Evolutionary conservation across 2,329 filamentous ascomycete species (phyloP).

Genomic region (Pseudocercospora musae): DNA sequence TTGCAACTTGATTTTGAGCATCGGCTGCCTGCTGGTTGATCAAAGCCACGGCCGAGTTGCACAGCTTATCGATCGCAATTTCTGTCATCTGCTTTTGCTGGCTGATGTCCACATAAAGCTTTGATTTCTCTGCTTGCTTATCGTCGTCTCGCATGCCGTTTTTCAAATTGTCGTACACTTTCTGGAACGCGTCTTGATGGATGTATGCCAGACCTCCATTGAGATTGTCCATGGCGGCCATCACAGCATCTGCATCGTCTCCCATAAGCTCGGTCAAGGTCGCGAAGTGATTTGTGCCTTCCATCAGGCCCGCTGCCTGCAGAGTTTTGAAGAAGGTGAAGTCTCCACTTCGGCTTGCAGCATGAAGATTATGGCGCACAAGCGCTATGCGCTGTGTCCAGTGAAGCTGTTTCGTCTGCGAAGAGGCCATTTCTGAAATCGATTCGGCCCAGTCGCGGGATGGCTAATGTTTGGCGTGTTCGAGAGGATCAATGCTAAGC

Average conservation of each 20-base stretch:
- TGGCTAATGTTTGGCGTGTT: background rate
- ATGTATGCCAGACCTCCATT: constrained; percentile 46
- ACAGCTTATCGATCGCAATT: constrained; percentile 47
- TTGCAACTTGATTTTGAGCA: constrained; percentile 42
- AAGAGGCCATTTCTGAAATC: constrained; percentile 21
- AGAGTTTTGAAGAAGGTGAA: constrained; percentile 49
- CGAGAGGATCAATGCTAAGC: background rate
- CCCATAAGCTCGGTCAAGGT: constrained; percentile 40
- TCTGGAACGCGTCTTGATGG: constrained; percentile 47
- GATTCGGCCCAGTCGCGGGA: background rate
- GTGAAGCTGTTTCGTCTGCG: constrained; percentile 38
- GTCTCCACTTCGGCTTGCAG: constrained; percentile 43
- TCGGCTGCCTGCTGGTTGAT: constrained; percentile 42
- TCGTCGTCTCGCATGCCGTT: constrained; percentile 34
- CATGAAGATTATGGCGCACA: constrained; percentile 45
- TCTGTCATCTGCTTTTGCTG: constrained; percentile 47
- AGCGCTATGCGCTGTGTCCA: constrained; percentile 48
- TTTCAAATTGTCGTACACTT: constrained; percentile 44
- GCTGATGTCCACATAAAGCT: constrained; percentile 43
- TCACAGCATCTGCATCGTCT: constrained; percentile 42
- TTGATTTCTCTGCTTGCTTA: constrained; percentile 31
- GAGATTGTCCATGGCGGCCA: constrained; percentile 46
- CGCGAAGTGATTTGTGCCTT: constrained; percentile 47
- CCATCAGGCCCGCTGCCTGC: constrained; percentile 43
- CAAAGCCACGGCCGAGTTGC: constrained; percentile 43